Evolutionary conservation across 192 early-diverging fungal genomes (phyloP), one percentile per base, ranked within the genome.

Genomic region (Gaertneriomyces sp.): DNA sequence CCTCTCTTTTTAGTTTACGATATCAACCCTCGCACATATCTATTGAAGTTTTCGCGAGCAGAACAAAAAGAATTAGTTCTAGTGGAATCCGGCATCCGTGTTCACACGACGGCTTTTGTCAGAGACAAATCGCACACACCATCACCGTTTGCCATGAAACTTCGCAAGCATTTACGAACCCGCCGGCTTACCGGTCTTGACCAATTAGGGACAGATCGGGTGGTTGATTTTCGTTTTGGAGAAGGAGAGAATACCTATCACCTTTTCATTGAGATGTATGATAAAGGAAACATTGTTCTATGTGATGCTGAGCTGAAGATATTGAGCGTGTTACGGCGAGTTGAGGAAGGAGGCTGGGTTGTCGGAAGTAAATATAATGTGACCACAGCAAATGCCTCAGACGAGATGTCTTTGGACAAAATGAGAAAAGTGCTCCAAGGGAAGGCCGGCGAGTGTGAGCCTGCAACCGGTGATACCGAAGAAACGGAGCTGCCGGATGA

Each of bases 161-260:
- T 99, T 19, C 88, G 97, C 50, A 99, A 99, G 74, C 89, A 98
- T 56, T 76, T 99, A 45, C 84, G 89, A 64, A 87, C 92, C 4
- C 81, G 90, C 12, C 76, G 93, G 39, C 74, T 98, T 8, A 91
- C 88, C 0, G 79, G 71, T 41, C 79, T 99, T 0, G 75, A 83
- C 14, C 95, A 98, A 75, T 57, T 97, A 9, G 95, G 95, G 57
- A 76, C 86, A 59, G 97, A 99, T 79, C 85, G 97, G 12, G 87
- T 93, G 57, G 82, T 98, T 10, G 93, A 98, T 75, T 86, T 98
- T 78, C 83, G 90, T 61, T 99, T 99, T 86, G 94, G 83, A 7
- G 88, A 88, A 50, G 69, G 73, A 41, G 79, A 82, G 47, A 14
- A 10, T 14, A 89, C 76, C 0, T 78, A 63, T 54, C 84, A 86